A percentile compares a stretch with the other conserved stretches of the same genome.
Evolutionary conservation across 495 filamentous ascomycete species (phyloP).

Genomic region (Hamigera avellanea): DNA sequence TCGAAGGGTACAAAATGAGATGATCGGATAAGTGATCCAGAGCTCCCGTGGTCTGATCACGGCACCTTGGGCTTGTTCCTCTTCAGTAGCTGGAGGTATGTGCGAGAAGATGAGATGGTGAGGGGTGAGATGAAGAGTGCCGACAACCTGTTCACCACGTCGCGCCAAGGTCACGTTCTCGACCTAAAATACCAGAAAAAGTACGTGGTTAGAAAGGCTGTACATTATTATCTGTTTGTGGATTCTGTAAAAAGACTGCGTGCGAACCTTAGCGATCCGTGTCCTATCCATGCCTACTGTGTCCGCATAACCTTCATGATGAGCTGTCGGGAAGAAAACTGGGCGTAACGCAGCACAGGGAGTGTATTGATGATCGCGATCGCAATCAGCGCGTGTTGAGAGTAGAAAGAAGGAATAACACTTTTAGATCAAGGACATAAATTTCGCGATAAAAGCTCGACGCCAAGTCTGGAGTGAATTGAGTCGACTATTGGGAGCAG

Average conservation of each 20-base stretch:
- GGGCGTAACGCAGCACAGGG: too few relatives aligned
- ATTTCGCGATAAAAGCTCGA: too few relatives aligned
- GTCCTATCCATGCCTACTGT: slow-evolving; percentile 42
- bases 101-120: slow-evolving; percentile 56
- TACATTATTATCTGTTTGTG: not conserved
- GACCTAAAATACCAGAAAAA: slow-evolving; percentile 25
- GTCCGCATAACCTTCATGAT: slow-evolving; percentile 27
- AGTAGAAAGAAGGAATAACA: too few relatives aligned
- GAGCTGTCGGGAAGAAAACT: slow-evolving; percentile 1
- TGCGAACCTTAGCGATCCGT: slow-evolving; percentile 41
- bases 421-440: too few relatives aligned
- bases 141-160: slow-evolving; percentile 46
- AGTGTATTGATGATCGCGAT: too few relatives aligned
- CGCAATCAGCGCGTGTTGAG: too few relatives aligned
- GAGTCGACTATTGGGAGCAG: too few relatives aligned
- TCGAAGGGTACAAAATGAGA: slow-evolving; percentile 60
- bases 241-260: not conserved
- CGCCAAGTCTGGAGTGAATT: too few relatives aligned
- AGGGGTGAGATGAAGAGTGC: slow-evolving; percentile 51
- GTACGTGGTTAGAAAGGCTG: not conserved
- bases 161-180: slow-evolving; percentile 54
- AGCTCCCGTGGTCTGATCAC: slow-evolving; percentile 52
- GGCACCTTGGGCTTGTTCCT: slow-evolving; percentile 20
- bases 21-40: slow-evolving; percentile 92
- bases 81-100: slow-evolving; percentile 25